Conservation (phyloP, 176 grass and related monocot species). For the Avena eriantha region DNA sequence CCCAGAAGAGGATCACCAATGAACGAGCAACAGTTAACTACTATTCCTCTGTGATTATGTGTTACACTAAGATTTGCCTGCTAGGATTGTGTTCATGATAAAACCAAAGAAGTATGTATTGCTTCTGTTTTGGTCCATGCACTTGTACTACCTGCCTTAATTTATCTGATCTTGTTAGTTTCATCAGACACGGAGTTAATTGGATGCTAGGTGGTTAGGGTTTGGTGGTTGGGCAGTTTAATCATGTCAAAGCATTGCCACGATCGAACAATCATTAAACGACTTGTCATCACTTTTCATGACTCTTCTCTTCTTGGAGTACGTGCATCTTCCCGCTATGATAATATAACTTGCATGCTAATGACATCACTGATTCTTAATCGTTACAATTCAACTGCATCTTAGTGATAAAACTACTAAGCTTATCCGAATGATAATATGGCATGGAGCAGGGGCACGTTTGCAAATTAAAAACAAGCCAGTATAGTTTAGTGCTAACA, state of each 20-base stretch:
- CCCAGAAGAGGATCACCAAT: not conserved
- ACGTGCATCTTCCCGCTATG: conserved; percentile 37
- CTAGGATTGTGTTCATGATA: not conserved
- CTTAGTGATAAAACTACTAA: conserved; percentile 32
- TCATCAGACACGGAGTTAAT: conserved; percentile 49
- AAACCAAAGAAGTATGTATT: conserved; percentile 17
- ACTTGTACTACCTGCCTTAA: conserved; percentile 50
- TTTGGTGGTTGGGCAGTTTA: conserved; percentile 53
- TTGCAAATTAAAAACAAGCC: conserved; percentile 32
- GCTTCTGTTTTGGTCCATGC: conserved; percentile 40
- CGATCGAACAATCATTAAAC: conserved; percentile 47
- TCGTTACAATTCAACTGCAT: not conserved
- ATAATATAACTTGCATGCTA: conserved; percentile 24
- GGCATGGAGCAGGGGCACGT: conserved; percentile 11
- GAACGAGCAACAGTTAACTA: not conserved
- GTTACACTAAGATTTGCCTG: conserved; percentile 35
- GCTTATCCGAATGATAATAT: conserved; percentile 43
- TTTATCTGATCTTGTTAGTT: conserved; percentile 53
- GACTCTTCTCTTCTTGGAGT: conserved; percentile 15
- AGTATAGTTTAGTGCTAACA: conserved; percentile 33
- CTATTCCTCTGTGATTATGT: not conserved
- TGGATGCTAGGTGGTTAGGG: conserved; percentile 55
- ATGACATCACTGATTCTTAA: conserved; percentile 41
- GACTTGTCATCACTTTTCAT: conserved; percentile 33
- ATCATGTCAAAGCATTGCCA: conserved; percentile 50